Evolutionary conservation across 2,329 filamentous ascomycete genomes (phyloP).

Genomic region (Paraphoma chrysanthemicola): DNA sequence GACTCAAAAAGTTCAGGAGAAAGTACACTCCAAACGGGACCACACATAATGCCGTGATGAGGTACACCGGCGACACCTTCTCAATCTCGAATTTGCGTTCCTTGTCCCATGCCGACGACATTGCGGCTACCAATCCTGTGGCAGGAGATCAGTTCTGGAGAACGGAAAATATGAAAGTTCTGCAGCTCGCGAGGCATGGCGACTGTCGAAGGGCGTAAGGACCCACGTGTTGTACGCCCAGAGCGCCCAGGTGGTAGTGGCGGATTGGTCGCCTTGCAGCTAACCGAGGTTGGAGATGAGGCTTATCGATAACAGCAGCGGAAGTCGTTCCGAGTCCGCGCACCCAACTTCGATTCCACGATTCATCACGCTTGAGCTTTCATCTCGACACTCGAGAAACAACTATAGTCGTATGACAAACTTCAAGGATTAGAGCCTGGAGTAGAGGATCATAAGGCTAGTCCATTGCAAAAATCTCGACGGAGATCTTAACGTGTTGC

Average conservation of each 20-base stretch:
- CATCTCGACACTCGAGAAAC: too few relatives aligned
- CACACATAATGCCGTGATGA: slow-evolving; percentile 27
- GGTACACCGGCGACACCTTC: slow-evolving; percentile 25
- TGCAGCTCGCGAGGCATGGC: neutral
- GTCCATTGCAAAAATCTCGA: too few relatives aligned
- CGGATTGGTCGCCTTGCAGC: neutral
- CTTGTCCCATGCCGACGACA: slow-evolving; percentile 12
- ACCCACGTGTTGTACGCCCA: neutral
- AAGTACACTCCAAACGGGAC: slow-evolving; percentile 27
- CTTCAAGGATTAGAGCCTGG: too few relatives aligned
- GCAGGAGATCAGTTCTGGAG: neutral
- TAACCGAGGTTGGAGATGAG: neutral
- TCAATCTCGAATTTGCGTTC: slow-evolving; percentile 23
- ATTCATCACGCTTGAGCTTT: too few relatives aligned
- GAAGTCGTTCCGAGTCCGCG: neutral
- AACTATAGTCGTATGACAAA: too few relatives aligned
- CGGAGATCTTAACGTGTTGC: too few relatives aligned
- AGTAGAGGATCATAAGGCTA: too few relatives aligned
- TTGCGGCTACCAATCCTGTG: slow-evolving; percentile 5
- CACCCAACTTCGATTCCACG: too few relatives aligned
- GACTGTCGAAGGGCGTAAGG: neutral
- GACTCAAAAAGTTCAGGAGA: slow-evolving; percentile 27
- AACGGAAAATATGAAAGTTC: neutral
- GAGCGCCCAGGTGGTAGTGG: slow-evolving; percentile 1
- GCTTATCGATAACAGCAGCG: neutral